These are phyloP conservation scores for Xylaria castorea DNA, from an alignment of 495 filamentous ascomycete species.

Conservation along the genomic window DNA sequence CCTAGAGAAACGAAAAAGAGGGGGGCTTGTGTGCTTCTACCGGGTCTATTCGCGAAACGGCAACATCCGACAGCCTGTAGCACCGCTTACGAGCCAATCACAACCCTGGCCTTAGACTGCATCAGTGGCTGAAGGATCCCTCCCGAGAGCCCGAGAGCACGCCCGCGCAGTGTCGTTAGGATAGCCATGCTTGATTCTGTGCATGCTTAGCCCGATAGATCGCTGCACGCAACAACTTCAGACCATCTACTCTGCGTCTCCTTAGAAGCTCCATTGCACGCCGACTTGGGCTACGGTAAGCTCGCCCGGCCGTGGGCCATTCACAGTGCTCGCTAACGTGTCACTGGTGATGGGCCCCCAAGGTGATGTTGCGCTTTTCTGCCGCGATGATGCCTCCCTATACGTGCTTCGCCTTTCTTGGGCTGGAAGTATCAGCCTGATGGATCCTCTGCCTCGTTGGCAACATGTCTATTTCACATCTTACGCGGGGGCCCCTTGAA, in stretches of 20 bases:
- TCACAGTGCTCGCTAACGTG: not conserved
- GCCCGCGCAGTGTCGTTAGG: not conserved
- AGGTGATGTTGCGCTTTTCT: not conserved
- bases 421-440: slow-evolving; percentile 14
- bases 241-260: slow-evolving; percentile 23
- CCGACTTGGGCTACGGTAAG: not conserved
- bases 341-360: slow-evolving; percentile 20
- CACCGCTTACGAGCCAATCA: slow-evolving; percentile 34
- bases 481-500: not conserved
- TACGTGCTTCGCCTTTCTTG: slow-evolving; percentile 27
- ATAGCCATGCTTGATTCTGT: not conserved
- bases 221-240: slow-evolving; percentile 19
- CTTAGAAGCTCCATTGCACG: not conserved
- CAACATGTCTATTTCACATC: slow-evolving; percentile 9
- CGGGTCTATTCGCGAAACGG: slow-evolving; percentile 18
- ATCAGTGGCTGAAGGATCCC: slow-evolving; percentile 35
- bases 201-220: slow-evolving; percentile 9
- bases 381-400: slow-evolving; percentile 3
- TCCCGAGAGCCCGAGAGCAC: too few relatives aligned
- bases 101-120: slow-evolving; percentile 26
- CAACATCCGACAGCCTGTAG: not conserved
- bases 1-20: not conserved
- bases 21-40: slow-evolving; percentile 9
- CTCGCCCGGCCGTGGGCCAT: not conserved
- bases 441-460: slow-evolving; percentile 26